Conservation (phyloP, 495 filamentous ascomycete genomes). For the Antarctomyces pellizariae region DNA sequence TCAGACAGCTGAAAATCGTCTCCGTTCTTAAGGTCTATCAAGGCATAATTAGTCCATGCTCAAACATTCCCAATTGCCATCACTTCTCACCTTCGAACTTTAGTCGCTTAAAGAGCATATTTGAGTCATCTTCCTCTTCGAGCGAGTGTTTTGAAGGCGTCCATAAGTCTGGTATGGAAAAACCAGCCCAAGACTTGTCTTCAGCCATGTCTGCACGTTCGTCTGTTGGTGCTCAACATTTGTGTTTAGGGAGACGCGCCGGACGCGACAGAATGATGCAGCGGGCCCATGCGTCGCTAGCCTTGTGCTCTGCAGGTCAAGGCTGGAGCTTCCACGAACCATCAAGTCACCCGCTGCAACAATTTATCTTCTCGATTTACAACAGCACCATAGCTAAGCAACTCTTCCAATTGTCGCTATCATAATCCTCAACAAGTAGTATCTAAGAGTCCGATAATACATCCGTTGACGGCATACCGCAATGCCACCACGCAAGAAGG, state of each 20-base stretch:
- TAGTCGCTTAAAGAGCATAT: constrained; percentile 9
- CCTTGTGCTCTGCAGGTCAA: too few relatives aligned
- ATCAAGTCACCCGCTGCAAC: too few relatives aligned
- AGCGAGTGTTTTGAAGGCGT: constrained; percentile 9
- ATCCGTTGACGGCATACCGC: constrained; percentile 1
- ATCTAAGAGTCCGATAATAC: not conserved
- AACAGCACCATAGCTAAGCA: too few relatives aligned
- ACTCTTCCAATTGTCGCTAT: too few relatives aligned
- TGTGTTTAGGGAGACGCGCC: constrained; percentile 4
- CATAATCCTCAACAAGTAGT: constrained; percentile 1
- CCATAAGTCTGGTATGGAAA: constrained; percentile 49
- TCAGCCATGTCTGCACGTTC: constrained; percentile 19
- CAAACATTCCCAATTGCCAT: too few relatives aligned
- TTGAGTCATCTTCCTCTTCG: constrained; percentile 4
- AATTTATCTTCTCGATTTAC: too few relatives aligned
- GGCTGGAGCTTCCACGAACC: too few relatives aligned
- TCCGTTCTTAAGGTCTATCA: too few relatives aligned
- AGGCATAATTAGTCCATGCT: too few relatives aligned
- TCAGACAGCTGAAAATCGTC: too few relatives aligned
- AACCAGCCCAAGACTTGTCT: constrained; percentile 30
- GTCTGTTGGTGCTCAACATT: constrained; percentile 7
- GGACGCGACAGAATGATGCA: too few relatives aligned
- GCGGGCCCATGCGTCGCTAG: too few relatives aligned
- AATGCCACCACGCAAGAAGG: constrained; percentile 61
- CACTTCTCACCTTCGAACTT: constrained; percentile 9